Percentiles rank a stretch among this genome's conserved stretches.
Evolutionary conservation across 371 early-diverging fungal species (phyloP).

Genomic region (Mucor ambiguus): DNA sequence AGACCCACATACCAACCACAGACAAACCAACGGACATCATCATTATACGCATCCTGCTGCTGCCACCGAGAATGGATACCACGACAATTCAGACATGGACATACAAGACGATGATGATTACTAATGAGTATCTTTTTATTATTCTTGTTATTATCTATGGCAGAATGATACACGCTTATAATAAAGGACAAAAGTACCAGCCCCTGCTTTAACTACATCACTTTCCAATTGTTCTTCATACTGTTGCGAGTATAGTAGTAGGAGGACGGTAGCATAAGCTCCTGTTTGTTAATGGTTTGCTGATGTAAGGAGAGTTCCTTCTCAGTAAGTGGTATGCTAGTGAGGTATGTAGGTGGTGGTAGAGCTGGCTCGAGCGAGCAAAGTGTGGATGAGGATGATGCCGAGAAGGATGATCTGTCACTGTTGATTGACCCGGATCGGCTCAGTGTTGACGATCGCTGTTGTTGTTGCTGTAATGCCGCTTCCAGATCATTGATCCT

Average conservation of each 20-base stretch:
- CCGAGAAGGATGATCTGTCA: neutral
- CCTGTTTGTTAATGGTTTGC: neutral
- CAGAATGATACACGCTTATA: neutral
- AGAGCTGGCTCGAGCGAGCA: neutral
- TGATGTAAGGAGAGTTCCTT: neutral
- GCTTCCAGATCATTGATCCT: neutral
- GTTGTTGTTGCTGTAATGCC: neutral
- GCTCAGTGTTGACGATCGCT: neutral
- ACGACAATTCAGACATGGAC: conserved; percentile 15
- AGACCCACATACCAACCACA: neutral
- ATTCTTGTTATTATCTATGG: too few species aligned
- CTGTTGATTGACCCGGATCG: neutral
- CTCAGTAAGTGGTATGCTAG: neutral
- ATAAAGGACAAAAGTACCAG: neutral
- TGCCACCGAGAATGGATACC: conserved; percentile 5
- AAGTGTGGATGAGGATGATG: neutral
- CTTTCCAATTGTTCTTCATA: neutral
- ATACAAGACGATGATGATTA: conserved; percentile 16
- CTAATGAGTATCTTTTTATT: neutral
- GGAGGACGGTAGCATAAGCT: neutral
- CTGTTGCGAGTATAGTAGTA: neutral
- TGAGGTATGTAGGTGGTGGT: neutral
- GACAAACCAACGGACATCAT: neutral
- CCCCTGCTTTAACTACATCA: neutral
- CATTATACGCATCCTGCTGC: neutral